Evolutionary conservation across 257 asterid genomes (phyloP), one percentile per base, ranked within the genome.

Genomic region (Scutellaria barbata): DNA sequence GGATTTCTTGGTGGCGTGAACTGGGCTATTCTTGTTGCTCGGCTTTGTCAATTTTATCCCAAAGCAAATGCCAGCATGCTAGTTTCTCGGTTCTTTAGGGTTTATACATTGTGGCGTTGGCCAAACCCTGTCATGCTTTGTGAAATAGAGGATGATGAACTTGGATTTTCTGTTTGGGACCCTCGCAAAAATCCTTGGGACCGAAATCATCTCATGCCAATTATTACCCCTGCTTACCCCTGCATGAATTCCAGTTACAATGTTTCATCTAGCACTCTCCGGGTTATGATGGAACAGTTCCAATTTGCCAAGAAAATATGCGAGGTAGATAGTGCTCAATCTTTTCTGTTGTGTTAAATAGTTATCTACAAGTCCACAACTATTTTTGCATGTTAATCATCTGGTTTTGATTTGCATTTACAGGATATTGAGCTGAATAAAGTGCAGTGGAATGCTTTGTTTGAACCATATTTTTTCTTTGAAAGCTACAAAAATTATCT

Each of bases 191-290:
- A 95, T 71, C 98, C 84, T 69, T 82, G 92, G 94, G 99, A 95
- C 57, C 82, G 99, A 1, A 81, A 67, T 71, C 97, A 95, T 79
- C 92, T 77, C 51, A 95, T 95, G 99, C 96, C 99, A 14, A 92
- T 95, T 70, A 92, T 95, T 74, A 95, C 99, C 47, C 99, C 99
- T 77, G 96, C 95, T 12, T 95, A 95, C 83, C 99, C 99, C 22
- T 95, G 96, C 85, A 92, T 95, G 99, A 95, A 95, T 76, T 92
- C 99, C 35, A 95, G 99, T 82, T 95, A 92, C 83, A 95, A 95
- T 52, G 98, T 90, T 41, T 95, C 99, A 40, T 76, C 95, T 45
- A 95, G 97, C 80, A 95, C 99, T 14, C 91, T 92, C 30, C 84
- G 96, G 66, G 98, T 92, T 61, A 85, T 95, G 96, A 81, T 79